phyloP scores from a whole-genome alignment of 352 stramenopile species.

The Globisporangium orthogonon region DNA sequence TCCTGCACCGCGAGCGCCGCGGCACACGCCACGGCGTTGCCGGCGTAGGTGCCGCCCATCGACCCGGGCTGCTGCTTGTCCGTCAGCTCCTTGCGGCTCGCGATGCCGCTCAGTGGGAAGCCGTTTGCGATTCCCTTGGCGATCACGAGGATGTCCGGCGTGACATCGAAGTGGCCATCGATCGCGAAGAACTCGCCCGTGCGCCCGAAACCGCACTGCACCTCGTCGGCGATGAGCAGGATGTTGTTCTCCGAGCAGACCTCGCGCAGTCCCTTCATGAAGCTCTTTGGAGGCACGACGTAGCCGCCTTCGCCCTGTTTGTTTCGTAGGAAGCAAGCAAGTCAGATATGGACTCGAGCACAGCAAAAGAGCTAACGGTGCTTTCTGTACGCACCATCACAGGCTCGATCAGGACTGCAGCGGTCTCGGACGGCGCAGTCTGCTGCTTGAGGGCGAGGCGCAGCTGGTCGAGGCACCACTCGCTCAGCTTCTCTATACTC shows the following conservation, averaged over 20 bases:
- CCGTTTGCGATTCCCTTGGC: slow-evolving; percentile 96
- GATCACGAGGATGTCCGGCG: slow-evolving; percentile 95
- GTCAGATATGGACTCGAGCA: not conserved
- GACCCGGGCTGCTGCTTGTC: slow-evolving; percentile 80
- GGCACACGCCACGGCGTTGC: slow-evolving; percentile 89
- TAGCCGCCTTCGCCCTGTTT: slow-evolving; percentile 92
- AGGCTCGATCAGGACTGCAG: slow-evolving; percentile 90
- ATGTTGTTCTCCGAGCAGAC: slow-evolving; percentile 93
- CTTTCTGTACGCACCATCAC: slow-evolving; percentile 32
- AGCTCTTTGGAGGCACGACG: slow-evolving; percentile 86
- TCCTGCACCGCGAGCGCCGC: slow-evolving; percentile 83
- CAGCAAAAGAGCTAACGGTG: not conserved
- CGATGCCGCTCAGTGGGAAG: slow-evolving; percentile 94
- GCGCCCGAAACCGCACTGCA: slow-evolving; percentile 96
- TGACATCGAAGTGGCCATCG: slow-evolving; percentile 86
- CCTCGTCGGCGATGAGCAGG: slow-evolving; percentile 98
- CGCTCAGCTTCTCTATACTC: slow-evolving; percentile 34
- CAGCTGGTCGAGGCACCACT: slow-evolving; percentile 84
- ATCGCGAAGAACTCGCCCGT: slow-evolving; percentile 89
- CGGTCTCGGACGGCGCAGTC: slow-evolving; percentile 77
- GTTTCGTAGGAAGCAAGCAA: not conserved
- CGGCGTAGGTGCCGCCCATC: slow-evolving; percentile 91
- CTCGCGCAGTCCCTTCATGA: slow-evolving; percentile 85
- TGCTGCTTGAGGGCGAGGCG: slow-evolving; percentile 89
- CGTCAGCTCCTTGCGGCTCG: slow-evolving; percentile 83